Evolutionary conservation across 768 basidiomycete species (phyloP).

Genomic region (Boletus sensibilis): DNA sequence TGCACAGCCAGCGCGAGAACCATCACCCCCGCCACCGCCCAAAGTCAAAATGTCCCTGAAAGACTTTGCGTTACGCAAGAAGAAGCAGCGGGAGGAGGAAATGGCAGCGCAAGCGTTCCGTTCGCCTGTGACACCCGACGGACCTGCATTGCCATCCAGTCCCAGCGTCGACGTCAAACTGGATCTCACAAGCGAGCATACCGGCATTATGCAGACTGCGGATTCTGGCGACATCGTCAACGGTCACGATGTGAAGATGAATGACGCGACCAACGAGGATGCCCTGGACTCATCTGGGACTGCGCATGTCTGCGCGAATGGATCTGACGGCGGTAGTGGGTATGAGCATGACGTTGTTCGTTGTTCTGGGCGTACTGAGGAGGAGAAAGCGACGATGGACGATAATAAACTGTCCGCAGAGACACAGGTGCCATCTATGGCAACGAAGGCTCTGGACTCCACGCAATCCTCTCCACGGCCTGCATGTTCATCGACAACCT

Average conservation of each 20-base stretch:
- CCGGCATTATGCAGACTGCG: neutral
- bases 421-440: neutral
- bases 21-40: slow-evolving; percentile 38
- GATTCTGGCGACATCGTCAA: neutral
- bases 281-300: neutral
- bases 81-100: slow-evolving; percentile 50
- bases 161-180: slow-evolving; percentile 18
- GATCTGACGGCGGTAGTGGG: neutral
- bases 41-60: slow-evolving; percentile 58
- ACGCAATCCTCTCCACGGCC: neutral
- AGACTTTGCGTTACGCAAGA: slow-evolving; percentile 57
- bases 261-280: slow-evolving; percentile 4
- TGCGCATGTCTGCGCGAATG: neutral
- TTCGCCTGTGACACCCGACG: slow-evolving; percentile 24
- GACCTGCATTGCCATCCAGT: slow-evolving; percentile 16
- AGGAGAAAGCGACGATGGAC: neutral
- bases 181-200: slow-evolving; percentile 14
- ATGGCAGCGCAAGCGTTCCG: slow-evolving; percentile 28
- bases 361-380: neutral
- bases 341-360: neutral
- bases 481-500: neutral
- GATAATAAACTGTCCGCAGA: neutral
- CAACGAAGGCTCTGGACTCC: neutral
- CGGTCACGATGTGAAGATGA: slow-evolving; percentile 13
- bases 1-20: slow-evolving; percentile 10